Conservation (phyloP, 495 filamentous ascomycete genomes). For the Sporormia fimetaria region DNA sequence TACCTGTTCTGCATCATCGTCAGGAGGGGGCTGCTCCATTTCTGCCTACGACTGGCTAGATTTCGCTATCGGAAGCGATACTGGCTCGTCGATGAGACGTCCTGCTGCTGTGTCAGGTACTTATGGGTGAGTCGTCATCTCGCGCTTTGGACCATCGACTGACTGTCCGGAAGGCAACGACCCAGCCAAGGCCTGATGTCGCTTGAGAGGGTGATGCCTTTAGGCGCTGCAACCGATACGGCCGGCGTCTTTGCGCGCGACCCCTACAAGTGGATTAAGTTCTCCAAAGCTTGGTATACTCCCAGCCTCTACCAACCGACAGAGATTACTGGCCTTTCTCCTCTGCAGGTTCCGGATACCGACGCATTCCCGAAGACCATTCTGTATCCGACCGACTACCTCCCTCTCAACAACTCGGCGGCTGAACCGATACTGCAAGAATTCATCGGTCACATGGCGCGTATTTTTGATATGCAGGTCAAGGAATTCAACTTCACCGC, state of each 20-base stretch:
- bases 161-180: constrained; percentile 11
- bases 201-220: constrained; percentile 23
- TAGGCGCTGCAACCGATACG: constrained; percentile 26
- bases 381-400: constrained; percentile 33
- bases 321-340: constrained; percentile 29
- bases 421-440: constrained; percentile 31
- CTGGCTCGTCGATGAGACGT: constrained; percentile 25
- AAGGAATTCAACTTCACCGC: constrained; percentile 28
- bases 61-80: constrained; percentile 26
- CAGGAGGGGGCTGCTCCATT: constrained; percentile 21
- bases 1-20: constrained; percentile 23
- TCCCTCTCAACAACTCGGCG: constrained; percentile 32
- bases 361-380: constrained; percentile 31
- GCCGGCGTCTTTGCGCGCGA: constrained; percentile 33
- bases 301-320: constrained; percentile 29
- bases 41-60: constrained; percentile 26
- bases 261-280: constrained; percentile 33
- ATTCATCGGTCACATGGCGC: constrained; percentile 36
- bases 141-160: too few relatives aligned
- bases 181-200: constrained; percentile 28
- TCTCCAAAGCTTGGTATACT: constrained; percentile 34
- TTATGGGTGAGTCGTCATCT: constrained; percentile 14
- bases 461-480: constrained; percentile 26
- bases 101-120: constrained; percentile 27
- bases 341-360: constrained; percentile 29